Evolutionary conservation across 805 yeast genomes (phyloP), one percentile per base, ranked within the genome.

Genomic region (Clavispora carvajalis): DNA sequence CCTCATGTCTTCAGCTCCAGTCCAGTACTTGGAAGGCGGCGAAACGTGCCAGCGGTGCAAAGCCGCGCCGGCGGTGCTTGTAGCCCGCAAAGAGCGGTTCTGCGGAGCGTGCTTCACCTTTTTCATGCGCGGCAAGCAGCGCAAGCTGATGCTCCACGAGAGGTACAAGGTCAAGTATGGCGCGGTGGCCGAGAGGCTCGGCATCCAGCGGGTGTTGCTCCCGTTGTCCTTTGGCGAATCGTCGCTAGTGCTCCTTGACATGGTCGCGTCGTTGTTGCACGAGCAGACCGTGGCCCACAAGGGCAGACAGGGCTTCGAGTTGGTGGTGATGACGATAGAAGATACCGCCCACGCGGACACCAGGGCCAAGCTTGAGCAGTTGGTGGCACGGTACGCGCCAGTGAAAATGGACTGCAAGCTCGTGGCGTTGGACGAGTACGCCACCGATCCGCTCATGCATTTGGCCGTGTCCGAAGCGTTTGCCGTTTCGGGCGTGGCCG

Each of bases 111-210:
- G 98, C 59, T 91, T 87, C 51, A 55, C 74, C 16, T 72, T 80
- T 44, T 90, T 87, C 56, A 69, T 90, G 26, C 72, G 82, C 42
- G 81, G 86, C 18, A 90, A 90, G 58, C 89, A 86, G 60, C 71
- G 95, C 46, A 85, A 83, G 54, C 84, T 74, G 54, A 79, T 91
- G 88, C 70, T 66, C 57, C 76, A 73, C 47, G 89, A 85, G 11
- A 76, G 71, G 40, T 89, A 75, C 63, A 85, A 86, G 54, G 90
- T 85, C 17, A 75, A 80, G 52, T 88, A 67, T 51, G 78, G 77
- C 11, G 61, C 62, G 1, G 64, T 65, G 13, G 65, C 62, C 11
- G 61, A 55, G 24, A 38, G 49, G 4, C 44, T 55, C 33, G 65
- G 57, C 11, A 41, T 57, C 2, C 78, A 74, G 13, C 73, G 62